Conservation (phyloP, 2,329 filamentous ascomycete species). For the Pseudogymnoascus pannorum region DNA sequence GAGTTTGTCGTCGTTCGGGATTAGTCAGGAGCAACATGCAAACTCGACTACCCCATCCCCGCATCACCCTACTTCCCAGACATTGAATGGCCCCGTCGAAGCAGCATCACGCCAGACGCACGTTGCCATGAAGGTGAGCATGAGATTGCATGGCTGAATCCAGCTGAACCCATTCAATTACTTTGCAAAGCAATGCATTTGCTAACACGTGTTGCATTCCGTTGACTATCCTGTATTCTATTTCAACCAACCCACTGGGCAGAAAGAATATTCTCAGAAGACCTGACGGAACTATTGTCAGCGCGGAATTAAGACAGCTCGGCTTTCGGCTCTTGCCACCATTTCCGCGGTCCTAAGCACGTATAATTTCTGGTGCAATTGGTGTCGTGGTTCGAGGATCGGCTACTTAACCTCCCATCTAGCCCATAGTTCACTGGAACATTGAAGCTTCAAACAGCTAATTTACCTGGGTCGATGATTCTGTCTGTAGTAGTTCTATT, state of each 20-base stretch:
- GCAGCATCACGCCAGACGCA: background rate
- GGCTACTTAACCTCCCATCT: background rate
- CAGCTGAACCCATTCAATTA: background rate
- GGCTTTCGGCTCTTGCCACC: background rate
- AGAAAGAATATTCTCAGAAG: background rate
- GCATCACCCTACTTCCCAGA: background rate
- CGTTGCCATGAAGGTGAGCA: background rate
- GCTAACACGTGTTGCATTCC: background rate
- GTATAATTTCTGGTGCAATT: background rate
- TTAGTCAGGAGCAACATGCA: constrained; percentile 4
- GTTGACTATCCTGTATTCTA: background rate
- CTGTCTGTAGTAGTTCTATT: background rate
- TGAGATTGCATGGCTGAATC: background rate
- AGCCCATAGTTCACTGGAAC: background rate
- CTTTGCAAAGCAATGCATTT: background rate
- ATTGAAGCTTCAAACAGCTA: background rate
- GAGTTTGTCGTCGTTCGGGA: background rate
- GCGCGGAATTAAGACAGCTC: constrained; percentile 1
- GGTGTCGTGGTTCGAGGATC: background rate
- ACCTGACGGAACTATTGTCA: background rate
- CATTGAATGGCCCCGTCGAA: background rate
- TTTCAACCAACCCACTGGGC: background rate
- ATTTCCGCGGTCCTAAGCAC: background rate
- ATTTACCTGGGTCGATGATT: background rate
- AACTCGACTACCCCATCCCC: background rate